A percentile compares a stretch with the other conserved stretches of the same genome.
phyloP scores from a whole-genome alignment of 2,329 filamentous ascomycete species.

The Nigrospora osmanthi region DNA sequence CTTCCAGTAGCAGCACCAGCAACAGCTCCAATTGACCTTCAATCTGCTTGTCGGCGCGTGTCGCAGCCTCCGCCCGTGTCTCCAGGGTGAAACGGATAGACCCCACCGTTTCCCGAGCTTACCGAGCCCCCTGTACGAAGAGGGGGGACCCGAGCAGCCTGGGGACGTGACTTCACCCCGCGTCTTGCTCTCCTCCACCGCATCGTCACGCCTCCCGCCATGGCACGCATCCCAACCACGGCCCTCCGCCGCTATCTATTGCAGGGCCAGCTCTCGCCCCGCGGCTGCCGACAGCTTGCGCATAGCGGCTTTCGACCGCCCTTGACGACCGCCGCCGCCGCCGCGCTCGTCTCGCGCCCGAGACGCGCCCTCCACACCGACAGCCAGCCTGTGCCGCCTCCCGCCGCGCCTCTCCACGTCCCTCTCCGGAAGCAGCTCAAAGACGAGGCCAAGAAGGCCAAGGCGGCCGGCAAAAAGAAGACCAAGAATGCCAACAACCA shows the following conservation, averaged over 20 bases:
- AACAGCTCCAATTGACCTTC: too few relatives aligned
- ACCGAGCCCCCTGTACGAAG: too few relatives aligned
- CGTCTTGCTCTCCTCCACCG: too few relatives aligned
- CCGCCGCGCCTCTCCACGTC: slow-evolving; percentile 17
- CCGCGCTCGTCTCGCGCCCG: slow-evolving; percentile 2
- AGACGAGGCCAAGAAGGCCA: slow-evolving; percentile 51
- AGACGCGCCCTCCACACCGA: slow-evolving; percentile 23
- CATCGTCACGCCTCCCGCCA: slow-evolving; percentile 12
- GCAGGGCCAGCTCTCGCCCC: slow-evolving; percentile 30
- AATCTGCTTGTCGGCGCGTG: too few relatives aligned
- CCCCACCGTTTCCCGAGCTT: too few relatives aligned
- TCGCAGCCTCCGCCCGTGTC: too few relatives aligned
- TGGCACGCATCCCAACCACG: slow-evolving; percentile 35
- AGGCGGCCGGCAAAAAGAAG: slow-evolving; percentile 32
- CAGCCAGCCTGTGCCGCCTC: slow-evolving; percentile 7
- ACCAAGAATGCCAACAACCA: slow-evolving; percentile 39
- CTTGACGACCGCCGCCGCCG: too few relatives aligned
- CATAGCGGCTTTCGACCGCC: neutral
- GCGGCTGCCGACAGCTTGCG: slow-evolving; percentile 29
- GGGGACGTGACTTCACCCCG: too few relatives aligned
- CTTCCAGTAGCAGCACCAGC: too few relatives aligned
- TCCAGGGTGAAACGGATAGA: too few relatives aligned
- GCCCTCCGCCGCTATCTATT: slow-evolving; percentile 43
- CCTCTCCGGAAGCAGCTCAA: slow-evolving; percentile 68
- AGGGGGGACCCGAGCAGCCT: too few relatives aligned